phyloP scores from a whole-genome alignment of 805 yeast genomes.

The Metschnikowia santaceciliae region DNA sequence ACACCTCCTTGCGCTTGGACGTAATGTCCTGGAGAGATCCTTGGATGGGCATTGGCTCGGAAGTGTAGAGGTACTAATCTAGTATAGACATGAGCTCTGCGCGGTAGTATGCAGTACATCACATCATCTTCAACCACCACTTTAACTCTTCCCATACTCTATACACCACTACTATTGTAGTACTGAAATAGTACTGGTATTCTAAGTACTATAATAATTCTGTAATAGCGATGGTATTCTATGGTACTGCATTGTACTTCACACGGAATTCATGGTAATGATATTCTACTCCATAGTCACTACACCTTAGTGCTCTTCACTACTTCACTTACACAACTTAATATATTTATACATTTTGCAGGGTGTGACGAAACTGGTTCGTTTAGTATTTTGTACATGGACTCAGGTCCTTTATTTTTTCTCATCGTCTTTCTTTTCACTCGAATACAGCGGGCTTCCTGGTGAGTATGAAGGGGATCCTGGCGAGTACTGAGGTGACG shows the following conservation, averaged over 20 bases:
- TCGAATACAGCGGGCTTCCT: conserved; percentile 42
- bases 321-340: background rate
- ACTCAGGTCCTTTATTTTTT: conserved; percentile 11
- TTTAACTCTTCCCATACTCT: no score
- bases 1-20: conserved; percentile 50
- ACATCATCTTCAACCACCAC: no score
- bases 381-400: conserved; percentile 7
- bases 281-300: background rate
- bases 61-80: background rate
- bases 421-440: conserved; percentile 16
- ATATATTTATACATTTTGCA: conserved; percentile 1
- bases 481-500: conserved; percentile 24
- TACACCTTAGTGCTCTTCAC: background rate
- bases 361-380: conserved; percentile 5
- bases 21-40: conserved; percentile 49
- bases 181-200: no score
- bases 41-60: background rate
- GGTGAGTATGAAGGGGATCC: conserved; percentile 54
- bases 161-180: no score
- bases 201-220: no score
- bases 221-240: no score
- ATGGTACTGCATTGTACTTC: no score
- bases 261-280: no score
- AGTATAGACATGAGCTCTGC: background rate
- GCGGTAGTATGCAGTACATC: background rate